These are phyloP conservation scores for Fusarium nelsonii DNA, from an alignment of 2,329 filamentous ascomycete species.

Conservation along the genomic window DNA sequence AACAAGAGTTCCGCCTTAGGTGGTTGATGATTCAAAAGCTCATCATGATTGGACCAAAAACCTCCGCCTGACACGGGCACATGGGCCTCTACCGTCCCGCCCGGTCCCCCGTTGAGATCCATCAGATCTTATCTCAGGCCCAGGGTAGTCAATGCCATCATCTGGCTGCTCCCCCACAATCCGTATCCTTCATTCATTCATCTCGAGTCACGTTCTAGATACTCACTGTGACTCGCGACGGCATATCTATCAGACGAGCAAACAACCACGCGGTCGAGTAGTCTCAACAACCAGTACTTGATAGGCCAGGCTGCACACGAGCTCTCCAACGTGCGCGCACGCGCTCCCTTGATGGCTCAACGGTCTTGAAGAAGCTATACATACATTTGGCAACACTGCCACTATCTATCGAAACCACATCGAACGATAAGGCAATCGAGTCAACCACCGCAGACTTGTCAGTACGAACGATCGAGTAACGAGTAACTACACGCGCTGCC, in stretches of 20 bases:
- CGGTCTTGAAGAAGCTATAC: conserved; percentile 22
- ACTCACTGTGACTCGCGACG: conserved; percentile 13
- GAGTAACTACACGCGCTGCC: neutral
- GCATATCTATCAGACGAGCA: conserved; percentile 12
- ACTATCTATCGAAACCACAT: neutral
- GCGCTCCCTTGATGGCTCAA: conserved; percentile 29
- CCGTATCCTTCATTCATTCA: conserved; percentile 12
- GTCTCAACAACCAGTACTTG: neutral
- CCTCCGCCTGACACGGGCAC: neutral
- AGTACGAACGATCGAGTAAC: neutral
- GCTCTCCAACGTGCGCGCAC: conserved; percentile 5
- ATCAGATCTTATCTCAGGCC: conserved; percentile 31
- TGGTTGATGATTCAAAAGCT: too few species aligned
- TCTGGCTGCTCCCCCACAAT: conserved; percentile 24
- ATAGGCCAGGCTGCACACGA: conserved; percentile 1
- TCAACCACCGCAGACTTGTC: neutral
- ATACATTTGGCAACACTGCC: conserved; percentile 24
- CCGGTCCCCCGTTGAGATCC: conserved; percentile 17
- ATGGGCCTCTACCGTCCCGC: conserved; percentile 10
- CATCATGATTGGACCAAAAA: too few species aligned
- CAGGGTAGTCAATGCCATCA: conserved; percentile 28
- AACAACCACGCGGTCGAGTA: conserved; percentile 24
- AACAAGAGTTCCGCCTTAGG: too few species aligned
- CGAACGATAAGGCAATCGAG: neutral
- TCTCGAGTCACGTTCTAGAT: conserved; percentile 7